Evolutionary conservation across 305 asterid species (phyloP).

Genomic region (Fraxinus paxiana): DNA sequence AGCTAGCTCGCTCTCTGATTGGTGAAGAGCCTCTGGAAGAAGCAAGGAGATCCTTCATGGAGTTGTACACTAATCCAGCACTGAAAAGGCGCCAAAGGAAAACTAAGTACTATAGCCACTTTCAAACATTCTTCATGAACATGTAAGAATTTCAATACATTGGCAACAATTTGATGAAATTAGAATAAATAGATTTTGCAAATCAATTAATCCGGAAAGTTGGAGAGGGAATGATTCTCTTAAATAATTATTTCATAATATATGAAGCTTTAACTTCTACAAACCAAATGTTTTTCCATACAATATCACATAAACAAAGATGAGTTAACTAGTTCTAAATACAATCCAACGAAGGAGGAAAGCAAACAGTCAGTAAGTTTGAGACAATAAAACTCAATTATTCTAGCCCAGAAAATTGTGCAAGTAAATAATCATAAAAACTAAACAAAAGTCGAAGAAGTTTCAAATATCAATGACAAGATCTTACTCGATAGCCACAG

Average conservation of each 20-base stretch:
- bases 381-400: background rate
- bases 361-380: background rate
- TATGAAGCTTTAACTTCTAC: conserved; percentile 4
- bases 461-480: conserved; percentile 20
- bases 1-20: conserved; percentile 86
- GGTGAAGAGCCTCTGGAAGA: conserved; percentile 89
- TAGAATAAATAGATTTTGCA: conserved; percentile 9
- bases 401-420: background rate
- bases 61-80: conserved; percentile 54
- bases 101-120: conserved; percentile 16
- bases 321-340: conserved; percentile 8
- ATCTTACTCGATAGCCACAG: conserved; percentile 85
- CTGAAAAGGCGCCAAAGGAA: conserved; percentile 36
- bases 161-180: conserved; percentile 19
- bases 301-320: background rate
- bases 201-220: conserved; percentile 8
- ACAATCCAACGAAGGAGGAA: background rate
- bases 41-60: conserved; percentile 76
- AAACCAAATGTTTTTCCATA: background rate
- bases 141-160: conserved; percentile 7
- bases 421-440: background rate
- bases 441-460: conserved; percentile 8
- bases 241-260: conserved; percentile 12
- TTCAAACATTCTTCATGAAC: conserved; percentile 15
- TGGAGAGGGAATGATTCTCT: background rate